These are phyloP conservation scores for Tinospora cordifolia DNA, from an alignment of 164 flowering plant genomes.

Conservation along the genomic window DNA sequence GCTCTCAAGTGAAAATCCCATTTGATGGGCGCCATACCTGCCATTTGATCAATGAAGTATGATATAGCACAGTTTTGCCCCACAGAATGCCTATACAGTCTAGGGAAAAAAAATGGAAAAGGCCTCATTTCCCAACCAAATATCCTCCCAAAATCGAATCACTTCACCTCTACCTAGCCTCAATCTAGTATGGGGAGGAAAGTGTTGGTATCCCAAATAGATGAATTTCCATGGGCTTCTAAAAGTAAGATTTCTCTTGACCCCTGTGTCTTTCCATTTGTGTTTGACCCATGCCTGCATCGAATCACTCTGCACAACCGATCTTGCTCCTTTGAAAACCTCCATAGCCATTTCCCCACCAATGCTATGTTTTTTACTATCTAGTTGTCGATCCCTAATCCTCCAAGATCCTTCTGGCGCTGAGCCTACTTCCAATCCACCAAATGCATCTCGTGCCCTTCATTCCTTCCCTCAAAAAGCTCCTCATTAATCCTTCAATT, in stretches of 20 bases:
- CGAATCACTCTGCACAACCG: background rate
- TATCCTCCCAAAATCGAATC: background rate
- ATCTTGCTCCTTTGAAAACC: background rate
- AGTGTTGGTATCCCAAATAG: too few relatives aligned
- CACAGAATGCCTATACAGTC: too few relatives aligned
- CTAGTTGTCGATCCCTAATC: background rate
- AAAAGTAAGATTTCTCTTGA: too few relatives aligned
- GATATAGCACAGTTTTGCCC: too few relatives aligned
- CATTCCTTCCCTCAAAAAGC: background rate
- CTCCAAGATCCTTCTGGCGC: background rate
- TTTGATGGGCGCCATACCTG: too few relatives aligned
- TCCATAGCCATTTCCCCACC: background rate
- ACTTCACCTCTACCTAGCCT: background rate
- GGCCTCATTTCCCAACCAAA: background rate
- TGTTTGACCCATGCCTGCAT: background rate
- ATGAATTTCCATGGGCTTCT: too few relatives aligned
- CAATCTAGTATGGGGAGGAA: background rate
- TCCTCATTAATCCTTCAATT: background rate
- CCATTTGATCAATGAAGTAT: too few relatives aligned
- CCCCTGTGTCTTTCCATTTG: background rate
- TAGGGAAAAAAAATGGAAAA: too few relatives aligned
- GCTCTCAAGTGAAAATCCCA: too few relatives aligned
- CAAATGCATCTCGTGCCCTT: background rate
- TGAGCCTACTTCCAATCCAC: background rate
- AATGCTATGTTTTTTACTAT: background rate